Evolutionary conservation across 345 rosid genomes (phyloP).

Genomic region (Populus pruinosa): DNA sequence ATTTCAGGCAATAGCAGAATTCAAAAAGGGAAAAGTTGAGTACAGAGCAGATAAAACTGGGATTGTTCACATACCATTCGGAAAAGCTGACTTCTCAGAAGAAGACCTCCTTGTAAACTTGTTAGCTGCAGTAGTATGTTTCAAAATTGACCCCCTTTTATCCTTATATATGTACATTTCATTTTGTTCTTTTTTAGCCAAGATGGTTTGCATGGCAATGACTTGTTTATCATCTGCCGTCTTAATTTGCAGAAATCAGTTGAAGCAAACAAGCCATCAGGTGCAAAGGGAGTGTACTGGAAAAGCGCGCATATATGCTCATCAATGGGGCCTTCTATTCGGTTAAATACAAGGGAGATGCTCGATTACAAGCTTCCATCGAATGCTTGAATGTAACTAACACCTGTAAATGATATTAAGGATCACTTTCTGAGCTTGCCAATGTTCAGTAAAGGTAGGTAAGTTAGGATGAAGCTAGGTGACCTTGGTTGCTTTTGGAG

Average conservation of each 20-base stretch:
- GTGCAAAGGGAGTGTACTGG: conserved; percentile 99
- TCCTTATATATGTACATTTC: not conserved
- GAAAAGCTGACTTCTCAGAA: conserved; percentile 66
- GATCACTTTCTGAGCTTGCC: conserved; percentile 12
- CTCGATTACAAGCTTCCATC: conserved; percentile 69
- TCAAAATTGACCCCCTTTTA: not conserved
- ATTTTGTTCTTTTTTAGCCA: not conserved
- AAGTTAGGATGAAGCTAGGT: conserved; percentile 7
- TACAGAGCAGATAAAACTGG: conserved; percentile 97
- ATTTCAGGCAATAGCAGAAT: conserved; percentile 89
- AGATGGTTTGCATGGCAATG: not conserved
- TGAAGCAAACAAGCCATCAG: conserved; percentile 92
- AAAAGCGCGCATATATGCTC: conserved; percentile 86
- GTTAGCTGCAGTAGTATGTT: conserved; percentile 70
- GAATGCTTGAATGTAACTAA: conserved; percentile 15
- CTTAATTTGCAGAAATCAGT: conserved; percentile 64
- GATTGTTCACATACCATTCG: conserved; percentile 91
- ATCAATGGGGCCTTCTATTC: conserved; percentile 95
- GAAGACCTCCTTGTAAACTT: conserved; percentile 83
- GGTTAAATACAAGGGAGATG: conserved; percentile 84
- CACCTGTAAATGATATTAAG: conserved; percentile 36
- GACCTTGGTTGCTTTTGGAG: conserved; percentile 5
- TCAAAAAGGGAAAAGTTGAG: conserved; percentile 92
- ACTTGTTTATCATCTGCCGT: not conserved
- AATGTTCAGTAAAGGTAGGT: not conserved